phyloP scores from a whole-genome alignment of 2,329 filamentous ascomycete species.

The Acephala macrosclerotiorum region DNA sequence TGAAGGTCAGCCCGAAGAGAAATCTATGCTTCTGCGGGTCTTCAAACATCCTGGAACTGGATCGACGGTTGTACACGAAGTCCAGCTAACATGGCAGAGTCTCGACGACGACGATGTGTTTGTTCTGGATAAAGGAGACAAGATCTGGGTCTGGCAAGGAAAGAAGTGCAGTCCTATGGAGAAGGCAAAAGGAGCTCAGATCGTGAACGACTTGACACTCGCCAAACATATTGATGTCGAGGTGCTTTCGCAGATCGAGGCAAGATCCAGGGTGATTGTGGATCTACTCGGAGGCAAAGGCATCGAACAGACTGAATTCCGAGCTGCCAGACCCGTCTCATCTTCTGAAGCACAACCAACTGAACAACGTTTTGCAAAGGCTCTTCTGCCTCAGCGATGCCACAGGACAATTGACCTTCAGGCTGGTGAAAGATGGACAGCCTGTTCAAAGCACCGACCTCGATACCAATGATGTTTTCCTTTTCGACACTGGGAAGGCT shows the following conservation, averaged over 20 bases:
- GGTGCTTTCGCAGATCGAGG: conserved; percentile 68
- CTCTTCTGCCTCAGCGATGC: conserved; percentile 71
- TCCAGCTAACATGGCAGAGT: conserved; percentile 66
- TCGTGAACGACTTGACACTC: conserved; percentile 69
- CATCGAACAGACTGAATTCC: conserved; percentile 51
- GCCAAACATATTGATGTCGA: conserved; percentile 71
- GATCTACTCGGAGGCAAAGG: conserved; percentile 60
- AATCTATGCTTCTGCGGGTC: conserved; percentile 63
- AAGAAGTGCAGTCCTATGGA: conserved; percentile 71
- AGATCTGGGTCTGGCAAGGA: conserved; percentile 77
- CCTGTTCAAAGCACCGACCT: conserved; percentile 56
- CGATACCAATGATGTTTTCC: conserved; percentile 66
- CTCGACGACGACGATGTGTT: conserved; percentile 73
- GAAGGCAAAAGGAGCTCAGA: conserved; percentile 71
- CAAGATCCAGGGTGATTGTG: conserved; percentile 61
- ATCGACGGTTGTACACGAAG: conserved; percentile 67
- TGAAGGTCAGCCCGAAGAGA: conserved; percentile 50
- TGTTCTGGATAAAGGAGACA: conserved; percentile 65
- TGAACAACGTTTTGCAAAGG: conserved; percentile 42
- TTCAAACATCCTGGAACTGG: conserved; percentile 61
- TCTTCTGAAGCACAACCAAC: conserved; percentile 35
- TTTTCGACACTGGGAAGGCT: conserved; percentile 64
- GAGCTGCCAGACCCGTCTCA: conserved; percentile 50
- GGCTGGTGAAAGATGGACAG: conserved; percentile 62
- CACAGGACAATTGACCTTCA: conserved; percentile 62